phyloP scores from a whole-genome alignment of 2,329 filamentous ascomycete genomes.

The Tetracladium maxilliforme region DNA sequence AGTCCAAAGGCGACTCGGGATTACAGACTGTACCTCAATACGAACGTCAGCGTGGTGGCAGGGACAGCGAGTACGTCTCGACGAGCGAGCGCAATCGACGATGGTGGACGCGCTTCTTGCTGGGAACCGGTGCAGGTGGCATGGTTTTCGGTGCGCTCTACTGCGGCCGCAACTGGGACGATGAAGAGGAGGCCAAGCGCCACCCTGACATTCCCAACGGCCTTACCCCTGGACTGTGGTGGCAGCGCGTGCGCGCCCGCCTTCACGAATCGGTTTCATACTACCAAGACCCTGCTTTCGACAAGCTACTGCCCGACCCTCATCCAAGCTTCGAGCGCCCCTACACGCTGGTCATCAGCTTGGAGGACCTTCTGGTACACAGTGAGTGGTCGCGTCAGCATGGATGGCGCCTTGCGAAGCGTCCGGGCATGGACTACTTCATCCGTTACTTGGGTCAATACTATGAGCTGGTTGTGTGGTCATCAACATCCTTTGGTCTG shows the following conservation, averaged over 20 bases:
- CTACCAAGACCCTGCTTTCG: conserved; percentile 91
- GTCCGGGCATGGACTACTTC: conserved; percentile 94
- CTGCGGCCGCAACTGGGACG: conserved; percentile 78
- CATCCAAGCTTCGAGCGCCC: conserved; percentile 71
- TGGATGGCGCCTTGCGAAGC: conserved; percentile 89
- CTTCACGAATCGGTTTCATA: conserved; percentile 67
- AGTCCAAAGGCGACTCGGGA: too few relatives aligned
- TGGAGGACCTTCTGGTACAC: conserved; percentile 90
- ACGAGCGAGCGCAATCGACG: conserved; percentile 12
- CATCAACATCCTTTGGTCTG: conserved; percentile 68
- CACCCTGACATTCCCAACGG: conserved; percentile 59
- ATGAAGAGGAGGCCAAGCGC: conserved; percentile 56
- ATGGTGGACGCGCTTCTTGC: conserved; percentile 24
- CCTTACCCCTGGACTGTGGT: conserved; percentile 64
- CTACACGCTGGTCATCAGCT: conserved; percentile 80
- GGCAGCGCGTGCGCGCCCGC: conserved; percentile 64
- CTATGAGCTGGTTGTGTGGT: conserved; percentile 96
- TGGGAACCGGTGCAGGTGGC: conserved; percentile 38
- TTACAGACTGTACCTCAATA: conserved; percentile 17
- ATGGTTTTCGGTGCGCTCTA: conserved; percentile 37
- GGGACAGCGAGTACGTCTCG: conserved; percentile 39
- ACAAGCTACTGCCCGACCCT: conserved; percentile 75
- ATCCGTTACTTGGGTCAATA: conserved; percentile 93
- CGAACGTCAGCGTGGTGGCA: too few relatives aligned
- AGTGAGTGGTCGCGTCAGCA: conserved; percentile 90